phyloP scores from a whole-genome alignment of 108 stramenopile species.

The Skeletonema costatum region DNA sequence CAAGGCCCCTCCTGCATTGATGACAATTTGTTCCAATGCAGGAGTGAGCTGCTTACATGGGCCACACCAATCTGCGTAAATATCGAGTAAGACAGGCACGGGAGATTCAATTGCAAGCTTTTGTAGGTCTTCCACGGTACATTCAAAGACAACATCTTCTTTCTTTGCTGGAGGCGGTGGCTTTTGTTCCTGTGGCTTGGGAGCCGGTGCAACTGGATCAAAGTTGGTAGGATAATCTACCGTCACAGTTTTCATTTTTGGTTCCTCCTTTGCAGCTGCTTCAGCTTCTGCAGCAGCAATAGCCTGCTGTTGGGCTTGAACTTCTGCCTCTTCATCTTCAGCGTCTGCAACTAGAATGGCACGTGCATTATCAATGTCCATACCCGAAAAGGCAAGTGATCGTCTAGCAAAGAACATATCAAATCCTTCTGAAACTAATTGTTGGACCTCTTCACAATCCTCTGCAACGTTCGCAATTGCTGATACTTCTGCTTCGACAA shows the following conservation, averaged over 20 bases:
- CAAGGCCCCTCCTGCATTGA: slow-evolving; percentile 80
- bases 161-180: slow-evolving; percentile 55
- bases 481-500: slow-evolving; percentile 75
- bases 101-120: slow-evolving; percentile 84
- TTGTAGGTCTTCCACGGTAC: slow-evolving; percentile 71
- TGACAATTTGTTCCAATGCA: slow-evolving; percentile 81
- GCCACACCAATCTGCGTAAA: slow-evolving; percentile 87
- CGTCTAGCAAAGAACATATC: slow-evolving; percentile 65
- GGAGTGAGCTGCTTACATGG: slow-evolving; percentile 88
- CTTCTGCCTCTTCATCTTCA: slow-evolving; percentile 72
- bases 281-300: slow-evolving; percentile 19
- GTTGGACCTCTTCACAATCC: slow-evolving; percentile 53
- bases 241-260: slow-evolving; percentile 52
- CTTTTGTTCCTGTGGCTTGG: slow-evolving; percentile 19
- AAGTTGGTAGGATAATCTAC: slow-evolving; percentile 65
- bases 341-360: slow-evolving; percentile 86
- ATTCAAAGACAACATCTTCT: slow-evolving; percentile 82
- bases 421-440: slow-evolving; percentile 71
- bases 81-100: slow-evolving; percentile 84
- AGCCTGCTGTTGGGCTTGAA: slow-evolving; percentile 25
- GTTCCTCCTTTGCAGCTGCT: slow-evolving; percentile 27
- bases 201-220: slow-evolving; percentile 64
- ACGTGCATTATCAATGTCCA: slow-evolving; percentile 76
- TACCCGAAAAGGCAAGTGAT: slow-evolving; percentile 83
- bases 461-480: slow-evolving; percentile 62